Evolutionary conservation across 1,284 basidiomycete genomes (phyloP).

Genomic region (Paramarasmius palmivorus): DNA sequence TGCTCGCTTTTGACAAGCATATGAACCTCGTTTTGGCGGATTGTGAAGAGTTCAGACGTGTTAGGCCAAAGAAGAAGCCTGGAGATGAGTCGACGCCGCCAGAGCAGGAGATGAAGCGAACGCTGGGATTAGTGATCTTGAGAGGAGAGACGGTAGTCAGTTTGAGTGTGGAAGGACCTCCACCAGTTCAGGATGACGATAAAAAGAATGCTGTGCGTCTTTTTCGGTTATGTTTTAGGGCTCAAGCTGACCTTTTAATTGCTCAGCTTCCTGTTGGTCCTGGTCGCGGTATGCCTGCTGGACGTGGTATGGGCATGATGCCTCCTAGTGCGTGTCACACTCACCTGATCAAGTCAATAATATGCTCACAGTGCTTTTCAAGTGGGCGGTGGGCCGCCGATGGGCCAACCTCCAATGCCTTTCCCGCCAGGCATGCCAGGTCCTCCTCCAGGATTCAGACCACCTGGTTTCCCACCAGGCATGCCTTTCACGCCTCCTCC

Average conservation of each 20-base stretch:
- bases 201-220: conserved; percentile 73
- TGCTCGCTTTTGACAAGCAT: conserved; percentile 99
- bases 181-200: conserved; percentile 87
- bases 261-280: conserved; percentile 83
- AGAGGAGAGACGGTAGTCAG: conserved; percentile 97
- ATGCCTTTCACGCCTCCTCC: conserved; percentile 81
- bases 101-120: conserved; percentile 94
- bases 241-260: not conserved
- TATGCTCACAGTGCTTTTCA: conserved; percentile 15
- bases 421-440: conserved; percentile 88
- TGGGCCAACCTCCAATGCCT: conserved; percentile 82
- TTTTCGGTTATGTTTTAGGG: conserved; percentile 12
- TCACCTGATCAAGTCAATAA: conserved; percentile 11
- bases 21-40: conserved; percentile 99
- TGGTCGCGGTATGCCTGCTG: conserved; percentile 93
- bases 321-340: conserved; percentile 71
- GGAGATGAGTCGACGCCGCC: conserved; percentile 74
- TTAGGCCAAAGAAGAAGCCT: conserved; percentile 83
- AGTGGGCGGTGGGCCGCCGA: conserved; percentile 64
- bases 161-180: conserved; percentile 93
- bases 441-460: conserved; percentile 81
- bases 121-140: conserved; percentile 93
- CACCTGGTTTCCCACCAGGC: conserved; percentile 79
- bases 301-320: conserved; percentile 96
- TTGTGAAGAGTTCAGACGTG: conserved; percentile 92